Base-by-base conservation (phyloP, 139 green algal genomes). In the Chlorella sp. region DNA sequence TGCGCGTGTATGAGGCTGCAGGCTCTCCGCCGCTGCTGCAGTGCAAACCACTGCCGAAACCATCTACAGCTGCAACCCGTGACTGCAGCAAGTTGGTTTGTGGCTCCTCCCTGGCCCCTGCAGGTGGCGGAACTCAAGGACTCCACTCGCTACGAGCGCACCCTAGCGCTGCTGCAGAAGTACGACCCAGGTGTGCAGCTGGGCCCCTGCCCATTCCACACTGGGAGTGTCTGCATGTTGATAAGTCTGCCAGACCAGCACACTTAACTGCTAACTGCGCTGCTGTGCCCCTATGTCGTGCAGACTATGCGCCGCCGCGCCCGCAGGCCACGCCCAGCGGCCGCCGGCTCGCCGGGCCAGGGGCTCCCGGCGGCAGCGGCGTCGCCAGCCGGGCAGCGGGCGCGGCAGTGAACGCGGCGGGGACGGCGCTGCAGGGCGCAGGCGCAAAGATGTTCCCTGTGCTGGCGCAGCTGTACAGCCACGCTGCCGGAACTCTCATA, bases 161-260 rank as follows among this genome's bases (percentile, higher is more conserved):
- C 76, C 26, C 76, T 82, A 60, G 26, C 36, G 4, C 76, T 82
- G 57, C 57, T 82, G 36, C 76, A 82, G 26, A 82, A 82, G 39
- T 82, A 73, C 57, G 76, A 82, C 57, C 76, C 76, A 72, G 76
- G 76, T 82, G 60, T 4, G 72, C n/a, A n/a, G n/a, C n/a, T n/a
- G n/a, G n/a, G n/a, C n/a, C n/a, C n/a, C n/a, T n/a, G n/a, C n/a
- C n/a, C n/a, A n/a, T n/a, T n/a, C n/a, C n/a, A n/a, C n/a, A n/a
- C n/a, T n/a, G n/a, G n/a, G n/a, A n/a, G n/a, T n/a, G n/a, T n/a
- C n/a, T n/a, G n/a, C n/a, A n/a, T n/a, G n/a, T n/a, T n/a, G n/a
- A n/a, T n/a, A n/a, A n/a, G n/a, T n/a, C n/a, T n/a, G n/a, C n/a
- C n/a, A n/a, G n/a, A n/a, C n/a, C n/a, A n/a, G n/a, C n/a, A n/a